Conservation (phyloP, 495 filamentous ascomycete species). For the Cryomyces minteri region DNA sequence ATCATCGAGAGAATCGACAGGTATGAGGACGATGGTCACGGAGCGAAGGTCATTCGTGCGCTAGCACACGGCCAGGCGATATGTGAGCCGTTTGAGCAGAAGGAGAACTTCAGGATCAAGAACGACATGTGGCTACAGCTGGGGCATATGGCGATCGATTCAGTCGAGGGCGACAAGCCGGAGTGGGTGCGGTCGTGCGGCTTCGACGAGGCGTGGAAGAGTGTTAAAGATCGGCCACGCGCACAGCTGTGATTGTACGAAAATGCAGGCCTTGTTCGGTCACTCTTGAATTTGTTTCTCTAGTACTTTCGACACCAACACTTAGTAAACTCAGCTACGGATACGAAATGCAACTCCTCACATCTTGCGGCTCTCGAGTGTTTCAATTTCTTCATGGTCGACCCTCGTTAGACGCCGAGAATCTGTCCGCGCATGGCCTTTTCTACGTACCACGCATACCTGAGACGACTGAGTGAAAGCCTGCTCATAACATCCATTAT, state of each 20-base stretch:
- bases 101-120: conserved; percentile 32
- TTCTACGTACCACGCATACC: too few species aligned
- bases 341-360: too few species aligned
- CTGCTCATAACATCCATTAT: too few species aligned
- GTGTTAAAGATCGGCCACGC: conserved; percentile 5
- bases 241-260: conserved; percentile 3
- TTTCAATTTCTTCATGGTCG: too few species aligned
- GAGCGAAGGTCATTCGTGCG: conserved; percentile 53
- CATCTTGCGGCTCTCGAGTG: too few species aligned
- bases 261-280: too few species aligned
- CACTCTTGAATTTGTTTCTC: too few species aligned
- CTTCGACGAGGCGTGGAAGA: conserved; percentile 38
- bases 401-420: too few species aligned
- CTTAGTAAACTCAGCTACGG: too few species aligned
- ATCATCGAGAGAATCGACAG: conserved; percentile 34
- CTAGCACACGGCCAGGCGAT: conserved; percentile 35
- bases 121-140: conserved; percentile 55
- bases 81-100: conserved; percentile 27
- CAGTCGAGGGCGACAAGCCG: conserved; percentile 22
- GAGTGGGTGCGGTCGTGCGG: conserved; percentile 39
- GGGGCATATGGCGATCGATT: conserved; percentile 41
- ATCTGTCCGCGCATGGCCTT: too few species aligned
- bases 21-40: conserved; percentile 60
- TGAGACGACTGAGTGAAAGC: too few species aligned
- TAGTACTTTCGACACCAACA: too few species aligned